Evolutionary conservation across 2,329 filamentous ascomycete genomes (phyloP).

Genomic region (Kalmusia sp.): DNA sequence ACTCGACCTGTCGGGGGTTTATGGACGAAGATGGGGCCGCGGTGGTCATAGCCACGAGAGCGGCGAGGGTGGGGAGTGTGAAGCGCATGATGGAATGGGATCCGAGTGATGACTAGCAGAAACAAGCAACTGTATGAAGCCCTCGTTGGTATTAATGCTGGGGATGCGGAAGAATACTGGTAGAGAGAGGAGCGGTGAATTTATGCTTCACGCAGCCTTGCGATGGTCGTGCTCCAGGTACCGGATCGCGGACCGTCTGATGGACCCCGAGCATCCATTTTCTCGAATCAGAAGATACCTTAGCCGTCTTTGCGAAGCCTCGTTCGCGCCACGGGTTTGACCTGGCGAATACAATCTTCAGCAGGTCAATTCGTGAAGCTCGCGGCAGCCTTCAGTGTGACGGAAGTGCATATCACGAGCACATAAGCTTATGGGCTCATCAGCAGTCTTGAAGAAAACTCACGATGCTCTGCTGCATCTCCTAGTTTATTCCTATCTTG

Average conservation of each 20-base stretch:
- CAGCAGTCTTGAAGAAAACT: background rate
- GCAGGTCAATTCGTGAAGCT: no score
- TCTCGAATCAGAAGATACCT: no score
- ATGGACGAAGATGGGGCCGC: background rate
- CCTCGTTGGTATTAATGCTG: background rate
- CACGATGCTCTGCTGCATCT: background rate
- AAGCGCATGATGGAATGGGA: background rate
- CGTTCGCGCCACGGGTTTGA: background rate
- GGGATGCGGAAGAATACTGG: background rate
- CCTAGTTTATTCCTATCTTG: background rate
- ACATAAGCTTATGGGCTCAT: background rate
- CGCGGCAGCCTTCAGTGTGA: background rate
- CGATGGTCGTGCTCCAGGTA: no score
- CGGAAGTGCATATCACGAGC: background rate
- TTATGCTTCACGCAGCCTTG: no score
- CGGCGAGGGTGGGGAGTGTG: background rate
- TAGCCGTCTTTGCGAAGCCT: no score
- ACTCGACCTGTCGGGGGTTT: conserved; percentile 1
- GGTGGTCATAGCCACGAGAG: background rate
- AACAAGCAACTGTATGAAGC: background rate
- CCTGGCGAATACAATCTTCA: background rate
- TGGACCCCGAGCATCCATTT: no score
- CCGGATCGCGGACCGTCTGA: no score
- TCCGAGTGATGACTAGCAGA: background rate
- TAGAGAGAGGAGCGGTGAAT: no score